Percentiles rank a stretch among this genome's conserved stretches.
phyloP scores from a whole-genome alignment of 306 rosid species.

The Acacia crassicarpa region DNA sequence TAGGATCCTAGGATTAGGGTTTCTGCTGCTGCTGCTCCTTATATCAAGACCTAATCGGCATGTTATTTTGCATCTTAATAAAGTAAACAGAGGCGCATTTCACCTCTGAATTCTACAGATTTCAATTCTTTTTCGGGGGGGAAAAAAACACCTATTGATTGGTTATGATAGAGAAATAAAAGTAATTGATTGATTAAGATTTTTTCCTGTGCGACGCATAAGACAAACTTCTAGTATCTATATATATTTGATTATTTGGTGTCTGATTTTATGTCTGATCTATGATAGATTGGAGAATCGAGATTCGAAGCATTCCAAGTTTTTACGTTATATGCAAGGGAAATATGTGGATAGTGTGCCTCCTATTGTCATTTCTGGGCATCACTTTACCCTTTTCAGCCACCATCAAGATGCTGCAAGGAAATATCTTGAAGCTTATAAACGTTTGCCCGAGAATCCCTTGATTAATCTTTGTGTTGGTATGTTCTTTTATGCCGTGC shows the following conservation, averaged over 20 bases:
- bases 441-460: conserved; percentile 69
- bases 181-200: not conserved
- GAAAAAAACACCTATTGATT: not conserved
- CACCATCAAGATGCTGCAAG: conserved; percentile 92
- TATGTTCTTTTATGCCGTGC: conserved; percentile 38
- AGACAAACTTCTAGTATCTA: not conserved
- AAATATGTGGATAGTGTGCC: conserved; percentile 75
- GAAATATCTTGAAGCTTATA: conserved; percentile 83
- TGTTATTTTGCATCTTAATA: not conserved
- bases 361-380: conserved; percentile 73
- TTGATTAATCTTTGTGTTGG: conserved; percentile 87
- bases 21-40: not conserved
- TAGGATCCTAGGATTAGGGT: not conserved
- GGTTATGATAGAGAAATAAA: not conserved
- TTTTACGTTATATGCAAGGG: conserved; percentile 56
- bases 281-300: conserved; percentile 71
- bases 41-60: not conserved
- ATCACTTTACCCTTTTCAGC: conserved; percentile 66
- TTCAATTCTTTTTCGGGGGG: not conserved
- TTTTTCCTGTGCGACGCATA: not conserved
- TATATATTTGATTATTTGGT: not conserved
- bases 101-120: not conserved
- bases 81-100: not conserved
- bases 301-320: conserved; percentile 68
- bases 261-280: conserved; percentile 26